A percentile compares a stretch with the other conserved stretches of the same genome.
Conservation (phyloP, 208 protist genomes). For the Trichomonas tenax region DNA sequence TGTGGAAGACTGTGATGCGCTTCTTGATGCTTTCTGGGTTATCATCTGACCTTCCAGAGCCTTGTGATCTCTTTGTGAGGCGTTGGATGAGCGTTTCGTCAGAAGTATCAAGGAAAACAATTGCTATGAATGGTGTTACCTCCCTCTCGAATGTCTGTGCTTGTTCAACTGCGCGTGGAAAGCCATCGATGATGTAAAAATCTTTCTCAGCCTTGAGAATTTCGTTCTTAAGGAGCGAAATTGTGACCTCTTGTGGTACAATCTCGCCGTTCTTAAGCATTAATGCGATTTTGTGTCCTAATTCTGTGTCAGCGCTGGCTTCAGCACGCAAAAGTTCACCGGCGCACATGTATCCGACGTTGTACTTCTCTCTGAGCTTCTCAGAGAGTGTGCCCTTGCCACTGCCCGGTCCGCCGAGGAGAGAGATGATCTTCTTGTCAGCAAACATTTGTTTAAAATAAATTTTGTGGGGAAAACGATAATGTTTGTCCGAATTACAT, state of each 20-base stretch:
- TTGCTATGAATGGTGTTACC: not conserved
- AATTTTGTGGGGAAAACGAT: no score
- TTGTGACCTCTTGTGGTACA: not conserved
- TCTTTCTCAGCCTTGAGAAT: not conserved
- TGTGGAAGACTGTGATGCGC: not conserved
- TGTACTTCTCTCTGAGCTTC: not conserved
- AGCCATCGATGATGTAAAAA: not conserved
- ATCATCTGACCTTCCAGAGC: not conserved
- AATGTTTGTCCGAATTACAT: no score
- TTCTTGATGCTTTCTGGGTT: not conserved
- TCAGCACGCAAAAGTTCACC: not conserved
- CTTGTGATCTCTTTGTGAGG: not conserved
- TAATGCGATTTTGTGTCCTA: not conserved
- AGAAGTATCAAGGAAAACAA: not conserved
- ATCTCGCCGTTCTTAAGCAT: not conserved
- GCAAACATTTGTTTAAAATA: no score
- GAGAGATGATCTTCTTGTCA: not conserved
- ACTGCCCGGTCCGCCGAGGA: not conserved
- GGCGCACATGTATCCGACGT: not conserved
- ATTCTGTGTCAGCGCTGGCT: not conserved
- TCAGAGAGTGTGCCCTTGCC: not conserved
- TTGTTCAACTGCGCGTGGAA: not conserved
- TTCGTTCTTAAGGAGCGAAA: not conserved
- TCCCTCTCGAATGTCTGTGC: not conserved
- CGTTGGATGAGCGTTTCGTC: not conserved